A percentile compares a stretch with the other conserved stretches of the same genome.
Evolutionary conservation across 148 eudicot genomes (phyloP).

Genomic region (Camellia japonica): DNA sequence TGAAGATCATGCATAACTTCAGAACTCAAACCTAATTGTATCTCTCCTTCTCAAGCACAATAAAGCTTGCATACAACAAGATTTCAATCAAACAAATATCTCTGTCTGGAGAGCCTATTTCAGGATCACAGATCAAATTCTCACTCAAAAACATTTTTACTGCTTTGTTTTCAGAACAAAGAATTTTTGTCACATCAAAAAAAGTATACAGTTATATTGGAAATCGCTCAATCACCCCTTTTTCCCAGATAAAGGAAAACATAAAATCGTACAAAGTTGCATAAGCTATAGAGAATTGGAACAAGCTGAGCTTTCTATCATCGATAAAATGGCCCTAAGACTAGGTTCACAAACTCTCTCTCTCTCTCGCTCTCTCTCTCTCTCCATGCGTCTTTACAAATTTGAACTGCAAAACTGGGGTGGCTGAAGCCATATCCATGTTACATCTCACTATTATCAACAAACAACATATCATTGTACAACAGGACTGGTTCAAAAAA

Average conservation of each 20-base stretch:
- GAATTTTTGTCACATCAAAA: too few relatives aligned
- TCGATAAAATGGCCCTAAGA: not conserved
- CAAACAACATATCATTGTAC: constrained; percentile 9
- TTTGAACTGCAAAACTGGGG: constrained; percentile 22
- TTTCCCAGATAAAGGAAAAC: not conserved
- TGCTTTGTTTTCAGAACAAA: too few relatives aligned
- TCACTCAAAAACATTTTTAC: not conserved
- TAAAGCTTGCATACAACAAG: too few relatives aligned
- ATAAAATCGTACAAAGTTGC: not conserved
- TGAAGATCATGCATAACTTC: too few relatives aligned
- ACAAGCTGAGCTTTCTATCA: not conserved
- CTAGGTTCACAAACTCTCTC: constrained; percentile 3
- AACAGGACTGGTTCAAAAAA: not conserved
- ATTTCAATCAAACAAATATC: too few relatives aligned
- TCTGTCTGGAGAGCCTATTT: too few relatives aligned
- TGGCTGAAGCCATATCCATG: constrained; percentile 16
- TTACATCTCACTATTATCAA: constrained; percentile 11
- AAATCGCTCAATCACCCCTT: too few relatives aligned
- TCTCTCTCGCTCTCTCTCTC: not conserved
- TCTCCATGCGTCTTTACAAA: constrained; percentile 2
- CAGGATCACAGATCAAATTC: too few relatives aligned
- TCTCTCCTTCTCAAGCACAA: too few relatives aligned
- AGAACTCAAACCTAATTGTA: too few relatives aligned
- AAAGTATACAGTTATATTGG: too few relatives aligned
- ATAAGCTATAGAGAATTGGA: not conserved